These are phyloP conservation scores for Sporothrix phasma DNA, from an alignment of 2,329 filamentous ascomycete genomes.

Conservation along the genomic window DNA sequence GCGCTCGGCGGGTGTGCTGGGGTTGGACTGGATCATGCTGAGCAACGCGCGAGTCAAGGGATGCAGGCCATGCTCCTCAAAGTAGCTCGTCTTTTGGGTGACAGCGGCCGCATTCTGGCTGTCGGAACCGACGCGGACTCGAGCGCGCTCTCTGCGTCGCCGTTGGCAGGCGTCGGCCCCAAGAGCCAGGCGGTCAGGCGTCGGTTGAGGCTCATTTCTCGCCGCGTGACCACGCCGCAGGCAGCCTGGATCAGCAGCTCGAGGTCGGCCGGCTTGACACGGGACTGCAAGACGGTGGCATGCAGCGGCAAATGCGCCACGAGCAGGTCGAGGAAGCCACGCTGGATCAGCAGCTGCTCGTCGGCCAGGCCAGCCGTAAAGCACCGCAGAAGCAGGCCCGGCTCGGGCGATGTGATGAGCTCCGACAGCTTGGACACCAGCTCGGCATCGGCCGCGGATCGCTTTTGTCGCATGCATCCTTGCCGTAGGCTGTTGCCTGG, in stretches of 20 bases:
- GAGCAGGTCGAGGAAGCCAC: slow-evolving; percentile 85
- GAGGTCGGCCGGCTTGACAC: slow-evolving; percentile 64
- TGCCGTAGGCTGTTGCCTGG: slow-evolving; percentile 26
- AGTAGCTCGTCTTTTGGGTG: slow-evolving; percentile 63
- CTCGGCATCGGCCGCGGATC: slow-evolving; percentile 29
- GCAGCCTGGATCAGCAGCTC: slow-evolving; percentile 75
- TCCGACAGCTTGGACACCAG: slow-evolving; percentile 47
- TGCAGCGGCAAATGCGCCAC: slow-evolving; percentile 83
- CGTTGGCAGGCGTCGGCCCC: slow-evolving; percentile 53
- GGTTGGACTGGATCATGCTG: slow-evolving; percentile 54
- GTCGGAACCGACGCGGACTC: slow-evolving; percentile 34
- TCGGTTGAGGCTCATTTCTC: slow-evolving; percentile 94
- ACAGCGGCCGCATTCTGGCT: slow-evolving; percentile 30
- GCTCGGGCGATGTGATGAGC: slow-evolving; percentile 78
- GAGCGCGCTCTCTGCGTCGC: slow-evolving; percentile 22
- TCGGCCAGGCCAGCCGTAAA: slow-evolving; percentile 86
- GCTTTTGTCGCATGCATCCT: slow-evolving; percentile 13
- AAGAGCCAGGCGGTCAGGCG: slow-evolving; percentile 95
- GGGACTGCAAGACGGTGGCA: slow-evolving; percentile 67
- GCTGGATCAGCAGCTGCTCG: slow-evolving; percentile 81
- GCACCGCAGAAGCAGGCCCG: slow-evolving; percentile 78
- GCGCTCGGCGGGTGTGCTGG: slow-evolving; percentile 49
- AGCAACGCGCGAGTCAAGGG: slow-evolving; percentile 66
- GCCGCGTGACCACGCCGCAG: slow-evolving; percentile 73
- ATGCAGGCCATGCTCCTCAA: slow-evolving; percentile 67